phyloP scores from a whole-genome alignment of 2,329 filamentous ascomycete genomes.

The Ophiostoma sp. region DNA sequence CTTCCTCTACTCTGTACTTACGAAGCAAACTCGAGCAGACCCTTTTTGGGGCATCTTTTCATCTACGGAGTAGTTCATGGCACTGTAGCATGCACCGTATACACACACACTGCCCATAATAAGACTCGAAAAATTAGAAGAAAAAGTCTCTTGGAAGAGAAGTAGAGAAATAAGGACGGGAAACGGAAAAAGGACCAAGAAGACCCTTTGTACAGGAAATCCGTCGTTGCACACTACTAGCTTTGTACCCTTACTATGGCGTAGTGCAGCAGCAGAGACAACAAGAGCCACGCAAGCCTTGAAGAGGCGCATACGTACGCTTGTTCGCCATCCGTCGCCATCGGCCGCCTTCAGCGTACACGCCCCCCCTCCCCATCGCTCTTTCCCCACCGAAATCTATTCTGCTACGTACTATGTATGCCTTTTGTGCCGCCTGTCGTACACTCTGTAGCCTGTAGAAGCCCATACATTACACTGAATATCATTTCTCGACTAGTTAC shows the following conservation, averaged over 20 bases:
- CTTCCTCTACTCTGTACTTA: not conserved
- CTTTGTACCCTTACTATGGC: constrained; percentile 18
- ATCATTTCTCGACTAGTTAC: not conserved
- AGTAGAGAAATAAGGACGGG: not conserved
- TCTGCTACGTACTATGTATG: not conserved
- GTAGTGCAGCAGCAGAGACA: constrained; percentile 21
- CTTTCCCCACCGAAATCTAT: constrained; percentile 12
- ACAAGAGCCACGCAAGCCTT: constrained; percentile 26
- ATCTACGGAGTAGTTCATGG: not conserved
- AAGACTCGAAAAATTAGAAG: not conserved
- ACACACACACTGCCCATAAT: not conserved
- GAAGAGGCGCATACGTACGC: constrained; percentile 28
- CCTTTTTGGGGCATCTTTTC: not conserved
- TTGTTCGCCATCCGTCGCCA: constrained; percentile 27
- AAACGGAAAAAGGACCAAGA: constrained; percentile 12
- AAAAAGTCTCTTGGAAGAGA: not conserved
- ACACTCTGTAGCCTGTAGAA: not conserved
- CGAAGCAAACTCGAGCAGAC: not conserved
- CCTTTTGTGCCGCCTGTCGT: not conserved
- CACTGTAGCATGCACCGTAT: constrained; percentile 1
- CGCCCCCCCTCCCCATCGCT: constrained; percentile 1
- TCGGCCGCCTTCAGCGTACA: constrained; percentile 18
- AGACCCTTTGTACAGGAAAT: constrained; percentile 17
- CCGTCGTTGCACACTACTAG: constrained; percentile 16
- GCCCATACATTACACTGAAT: not conserved